Base-by-base conservation (phyloP, 2,329 filamentous ascomycete species). In the Nemania abortiva region DNA sequence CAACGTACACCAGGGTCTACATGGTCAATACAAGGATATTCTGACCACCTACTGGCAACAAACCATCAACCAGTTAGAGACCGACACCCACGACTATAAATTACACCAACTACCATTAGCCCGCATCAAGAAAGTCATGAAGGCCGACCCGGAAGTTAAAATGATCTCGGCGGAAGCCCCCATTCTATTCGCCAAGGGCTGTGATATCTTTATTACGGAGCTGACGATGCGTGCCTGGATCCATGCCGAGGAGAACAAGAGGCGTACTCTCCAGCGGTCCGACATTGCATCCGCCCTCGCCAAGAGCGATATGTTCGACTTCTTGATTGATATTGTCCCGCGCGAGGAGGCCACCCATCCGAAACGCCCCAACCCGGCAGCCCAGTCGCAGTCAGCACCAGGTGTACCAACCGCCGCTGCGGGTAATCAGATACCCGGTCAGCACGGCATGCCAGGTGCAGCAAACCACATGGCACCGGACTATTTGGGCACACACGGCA, bases 51-150 rank as follows among this genome's bases (percentile, higher is more conserved):
- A 99, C 84, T 99, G 96, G 96, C 96, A 99, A 82, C 95, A 99
- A 78, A 96, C 95, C 71, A 97, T 99, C 83, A 95, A 92, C 74
- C 94, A 97, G 80, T 89, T 99, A 68, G 96, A 99, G 83, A 93
- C 89, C 69, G 96, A 98, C 77, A 94, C 92, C 57, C 96, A 99
- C 81, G 96, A 99, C 82, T 99, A 98, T 87, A 99, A 99, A 83
- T 89, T 98, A 65, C 96, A 99, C 81, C 96, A 98, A 81, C 87
- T 99, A 47, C 96, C 96, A 1, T 87, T 99, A 49, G 96, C 96
- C n/a, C 92, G 96, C 63, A 99, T 99, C 84, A 99, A 99, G 86
- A 99, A 99, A 82, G 96, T 99, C 74, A 99, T 99, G 96, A 99
- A 99, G 84, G 96, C 96, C 0, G 96, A 99, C 75, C 96, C 96